Base-by-base conservation (phyloP, 2,329 filamentous ascomycete species). In the Xylariaceae sp. region DNA sequence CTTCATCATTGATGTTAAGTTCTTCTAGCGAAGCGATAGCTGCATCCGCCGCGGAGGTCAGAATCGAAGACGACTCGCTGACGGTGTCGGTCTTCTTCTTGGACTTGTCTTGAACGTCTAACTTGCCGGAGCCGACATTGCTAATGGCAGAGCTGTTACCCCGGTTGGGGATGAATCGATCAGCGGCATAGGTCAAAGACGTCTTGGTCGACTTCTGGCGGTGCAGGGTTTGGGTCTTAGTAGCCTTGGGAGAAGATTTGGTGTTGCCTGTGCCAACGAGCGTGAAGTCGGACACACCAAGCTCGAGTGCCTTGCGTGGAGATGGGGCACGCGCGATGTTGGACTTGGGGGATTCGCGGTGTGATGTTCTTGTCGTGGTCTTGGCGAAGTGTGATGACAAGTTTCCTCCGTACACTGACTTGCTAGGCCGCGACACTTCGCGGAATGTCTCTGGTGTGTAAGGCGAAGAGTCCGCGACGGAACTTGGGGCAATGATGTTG, bases 101-200 rank as follows among this genome's bases (percentile, higher is more conserved):
- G 68, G 88, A 82, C 73, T 84, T 85, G 63, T 93, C 88, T 51
- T 82, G 75, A 49, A 80, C 69, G 64, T 94, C 89, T 50, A 93
- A 84, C 83, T 97, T 97, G 64, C 86, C 87, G 56, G 90, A 88
- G 62, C 91, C 90, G 60, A 83, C 83, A 67, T 92, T 92, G 71
- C 87, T 82, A 71, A 96, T 89, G 58, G 89, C 92, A 55, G 95
- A 94, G 79, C 92, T 96, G 65, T 92, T 89, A 53, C 83, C 84
- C 37, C 94, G 89, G 80, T 96, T 97, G 67, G 94, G 93, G 67
- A 99, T 97, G 80, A 97, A 99, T 56, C 94, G 88, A 75, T 99
- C 94, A 45, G 87, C 91, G 52, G 85, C 82, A 69, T 93, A 94
- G 74, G 85, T 87, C 59, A 92, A 74, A 1, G 89, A 91, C 11